These are phyloP conservation scores for Diaporthe vexans DNA, from an alignment of 2,329 filamentous ascomycete species.

Conservation along the genomic window DNA sequence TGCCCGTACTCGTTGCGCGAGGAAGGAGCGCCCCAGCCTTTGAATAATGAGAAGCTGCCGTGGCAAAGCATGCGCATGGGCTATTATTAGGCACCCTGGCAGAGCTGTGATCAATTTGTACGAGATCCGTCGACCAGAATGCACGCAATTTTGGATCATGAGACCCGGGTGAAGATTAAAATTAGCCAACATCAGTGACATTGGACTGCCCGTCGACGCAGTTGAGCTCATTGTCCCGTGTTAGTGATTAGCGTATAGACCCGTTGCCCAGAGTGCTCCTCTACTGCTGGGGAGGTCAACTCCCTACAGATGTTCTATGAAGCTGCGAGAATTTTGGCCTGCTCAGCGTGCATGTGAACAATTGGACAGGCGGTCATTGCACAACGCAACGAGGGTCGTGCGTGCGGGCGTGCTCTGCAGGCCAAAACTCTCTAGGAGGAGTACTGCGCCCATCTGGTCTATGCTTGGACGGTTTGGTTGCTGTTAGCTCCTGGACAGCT, in stretches of 20 bases:
- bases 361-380: slow-evolving; percentile 13
- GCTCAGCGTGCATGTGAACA: not conserved
- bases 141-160: slow-evolving; percentile 7
- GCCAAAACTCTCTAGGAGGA: not conserved
- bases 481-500: slow-evolving; percentile 4
- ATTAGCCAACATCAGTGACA: slow-evolving; percentile 9
- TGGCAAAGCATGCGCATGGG: not conserved
- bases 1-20: not conserved
- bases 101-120: not conserved
- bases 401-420: not conserved
- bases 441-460: not conserved
- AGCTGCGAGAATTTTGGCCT: not conserved
- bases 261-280: not conserved
- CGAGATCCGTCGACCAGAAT: not conserved
- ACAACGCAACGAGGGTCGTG: not conserved
- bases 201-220: not conserved
- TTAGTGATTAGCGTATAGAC: not conserved
- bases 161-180: slow-evolving; percentile 9
- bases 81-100: slow-evolving; percentile 9
- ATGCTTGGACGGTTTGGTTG: slow-evolving; percentile 21
- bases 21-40: not conserved
- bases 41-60: not conserved
- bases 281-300: not conserved
- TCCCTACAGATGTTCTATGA: not conserved
- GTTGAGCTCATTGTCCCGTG: not conserved